These are phyloP conservation scores for Lachancea cidri DNA, from an alignment of 805 yeast species.

Conservation along the genomic window DNA sequence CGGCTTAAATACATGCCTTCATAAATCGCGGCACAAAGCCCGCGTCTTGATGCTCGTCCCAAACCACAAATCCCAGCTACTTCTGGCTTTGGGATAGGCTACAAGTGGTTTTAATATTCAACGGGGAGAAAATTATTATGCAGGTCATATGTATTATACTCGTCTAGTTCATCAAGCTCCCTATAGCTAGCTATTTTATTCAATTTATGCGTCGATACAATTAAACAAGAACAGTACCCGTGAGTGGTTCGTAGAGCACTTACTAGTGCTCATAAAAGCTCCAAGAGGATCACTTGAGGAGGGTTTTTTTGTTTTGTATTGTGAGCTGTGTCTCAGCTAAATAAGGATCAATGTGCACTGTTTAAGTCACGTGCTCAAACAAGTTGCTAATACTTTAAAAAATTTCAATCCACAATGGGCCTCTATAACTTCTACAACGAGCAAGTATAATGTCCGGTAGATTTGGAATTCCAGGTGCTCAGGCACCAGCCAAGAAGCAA, in stretches of 20 bases:
- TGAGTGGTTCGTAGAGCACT: no score
- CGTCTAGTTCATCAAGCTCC: no score
- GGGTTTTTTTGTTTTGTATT: not conserved
- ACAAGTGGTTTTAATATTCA: not conserved
- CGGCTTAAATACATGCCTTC: conserved; percentile 2
- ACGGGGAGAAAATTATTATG: not conserved
- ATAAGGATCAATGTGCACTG: not conserved
- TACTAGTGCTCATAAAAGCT: no score
- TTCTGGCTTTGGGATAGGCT: no score
- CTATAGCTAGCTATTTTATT: not conserved
- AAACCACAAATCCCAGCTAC: no score
- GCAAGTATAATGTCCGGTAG: conserved; percentile 6
- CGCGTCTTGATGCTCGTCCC: not conserved
- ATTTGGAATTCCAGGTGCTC: conserved; percentile 31
- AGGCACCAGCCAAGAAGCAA: conserved; percentile 25
- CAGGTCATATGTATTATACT: conserved; percentile 1
- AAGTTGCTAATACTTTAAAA: not conserved
- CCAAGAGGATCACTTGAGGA: no score
- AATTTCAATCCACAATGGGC: not conserved
- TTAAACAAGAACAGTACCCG: no score
- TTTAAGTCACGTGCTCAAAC: not conserved
- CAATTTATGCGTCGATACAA: not conserved
- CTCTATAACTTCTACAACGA: not conserved
- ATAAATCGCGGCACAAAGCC: not conserved
- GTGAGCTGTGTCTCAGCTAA: not conserved